phyloP scores from a whole-genome alignment of 2,329 filamentous ascomycete species.

The Cercospora sp. region DNA sequence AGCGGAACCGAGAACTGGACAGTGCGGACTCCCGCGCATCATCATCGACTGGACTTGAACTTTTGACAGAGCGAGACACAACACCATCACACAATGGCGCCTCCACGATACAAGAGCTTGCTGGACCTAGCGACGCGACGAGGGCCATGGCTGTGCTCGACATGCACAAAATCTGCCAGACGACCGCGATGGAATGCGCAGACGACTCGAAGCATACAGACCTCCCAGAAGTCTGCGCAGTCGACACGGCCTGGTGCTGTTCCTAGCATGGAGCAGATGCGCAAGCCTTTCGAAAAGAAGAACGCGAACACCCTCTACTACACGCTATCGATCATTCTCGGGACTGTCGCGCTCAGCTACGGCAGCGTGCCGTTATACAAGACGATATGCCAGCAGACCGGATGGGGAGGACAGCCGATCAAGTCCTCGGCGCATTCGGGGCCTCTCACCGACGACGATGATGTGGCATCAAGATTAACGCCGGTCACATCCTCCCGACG shows the following conservation, averaged over 20 bases:
- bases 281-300: conserved; percentile 63
- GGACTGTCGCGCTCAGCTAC: conserved; percentile 77
- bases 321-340: conserved; percentile 72
- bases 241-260: conserved; percentile 30
- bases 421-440: conserved; percentile 77
- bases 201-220: conserved; percentile 36
- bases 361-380: conserved; percentile 85
- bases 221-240: conserved; percentile 28
- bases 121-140: conserved; percentile 31
- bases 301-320: conserved; percentile 72
- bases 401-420: conserved; percentile 91
- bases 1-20: neutral
- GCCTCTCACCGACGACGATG: conserved; percentile 61
- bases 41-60: conserved; percentile 6
- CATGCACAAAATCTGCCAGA: conserved; percentile 20
- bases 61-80: neutral
- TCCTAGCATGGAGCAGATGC: conserved; percentile 65
- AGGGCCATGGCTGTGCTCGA: conserved; percentile 29
- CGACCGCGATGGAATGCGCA: conserved; percentile 25
- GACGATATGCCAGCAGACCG: conserved; percentile 83
- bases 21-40: conserved; percentile 4
- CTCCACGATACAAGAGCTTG: conserved; percentile 34
- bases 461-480: conserved; percentile 66
- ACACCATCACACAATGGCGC: conserved; percentile 29
- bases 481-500: conserved; percentile 80